phyloP scores from a whole-genome alignment of 805 yeast species.

The Vanderwaltozyma verrucispora region DNA sequence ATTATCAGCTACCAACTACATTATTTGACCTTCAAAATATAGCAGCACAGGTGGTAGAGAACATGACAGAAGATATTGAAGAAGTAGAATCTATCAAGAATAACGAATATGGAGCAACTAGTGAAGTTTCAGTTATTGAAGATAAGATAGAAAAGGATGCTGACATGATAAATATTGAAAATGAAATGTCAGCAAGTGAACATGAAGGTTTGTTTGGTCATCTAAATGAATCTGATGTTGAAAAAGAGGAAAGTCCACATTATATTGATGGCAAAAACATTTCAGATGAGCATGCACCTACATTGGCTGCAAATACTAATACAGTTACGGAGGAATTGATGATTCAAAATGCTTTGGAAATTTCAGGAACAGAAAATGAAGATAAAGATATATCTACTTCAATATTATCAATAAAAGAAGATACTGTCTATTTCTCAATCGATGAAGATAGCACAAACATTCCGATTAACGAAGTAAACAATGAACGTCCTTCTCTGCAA shows the following conservation, averaged over 20 bases:
- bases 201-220: not conserved
- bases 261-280: no score
- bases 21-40: constrained; percentile 7
- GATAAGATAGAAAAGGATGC: not conserved
- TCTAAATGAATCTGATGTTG: not conserved
- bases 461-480: not conserved
- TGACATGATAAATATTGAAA: no score
- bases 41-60: constrained; percentile 7
- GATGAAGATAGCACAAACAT: not conserved
- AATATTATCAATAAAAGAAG: not conserved
- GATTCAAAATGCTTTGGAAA: no score
- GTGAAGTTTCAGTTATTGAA: not conserved
- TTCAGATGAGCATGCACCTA: no score
- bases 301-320: no score
- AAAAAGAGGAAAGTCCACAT: no score
- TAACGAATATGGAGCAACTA: not conserved
- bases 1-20: constrained; percentile 3
- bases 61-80: not conserved
- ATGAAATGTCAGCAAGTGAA: not conserved
- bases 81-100: not conserved
- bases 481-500: no score
- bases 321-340: no score
- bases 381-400: not conserved
- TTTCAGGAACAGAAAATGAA: no score
- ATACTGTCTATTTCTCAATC: not conserved